Evolutionary conservation across 495 filamentous ascomycete genomes (phyloP), one percentile per base, ranked within the genome.

Genomic region (Stereocaulon alpinum): DNA sequence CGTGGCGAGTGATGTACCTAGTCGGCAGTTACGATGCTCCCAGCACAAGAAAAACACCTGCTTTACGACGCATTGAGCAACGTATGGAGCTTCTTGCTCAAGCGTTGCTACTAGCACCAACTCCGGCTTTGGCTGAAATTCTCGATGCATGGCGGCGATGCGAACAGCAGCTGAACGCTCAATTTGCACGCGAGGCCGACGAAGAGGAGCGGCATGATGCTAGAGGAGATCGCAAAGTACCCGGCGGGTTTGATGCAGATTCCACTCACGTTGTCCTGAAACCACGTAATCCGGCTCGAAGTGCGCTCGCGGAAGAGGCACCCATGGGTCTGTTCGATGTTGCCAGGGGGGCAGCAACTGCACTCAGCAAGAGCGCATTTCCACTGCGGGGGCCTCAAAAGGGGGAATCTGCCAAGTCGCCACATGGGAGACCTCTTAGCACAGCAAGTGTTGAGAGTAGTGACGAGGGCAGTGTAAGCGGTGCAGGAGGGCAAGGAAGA

Each of bases 321-420:
- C 93, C 93, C 0, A 91, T 96, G 85, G 91, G 89, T 2, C 74
- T 97, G 27, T 97, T 98, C 66, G 94, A 96, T 61, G 82, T 97
- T 44, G 90, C 91, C 9, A 78, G 89, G 30, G 89, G 85, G 55
- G 90, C 91, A 34, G 83, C 88, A 6, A 78, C 84, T 43, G 91
- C 94, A 9, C 78, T 87, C 24, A 79, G 82, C 56, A 81, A 80
- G 69, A 83, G 77, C 63, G 77, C 82, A 4, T 83, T 83, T 62
- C 80, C 81, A 11, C 66, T 85, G 12, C 69, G 73, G 30, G 27
- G 24, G 3, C 27, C 45, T 20, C 47, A 51, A 18, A 32, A 42
- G 47, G 20, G 14, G 14, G 24, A 18, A 6, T 29, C 47, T 18
- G 5, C 40, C 12, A 64, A 50, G 55, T 22, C 20, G 18, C 20